A percentile compares a stretch with the other conserved stretches of the same genome.
phyloP scores from a whole-genome alignment of 768 basidiomycete species.

The Hortiboletus campestris region DNA sequence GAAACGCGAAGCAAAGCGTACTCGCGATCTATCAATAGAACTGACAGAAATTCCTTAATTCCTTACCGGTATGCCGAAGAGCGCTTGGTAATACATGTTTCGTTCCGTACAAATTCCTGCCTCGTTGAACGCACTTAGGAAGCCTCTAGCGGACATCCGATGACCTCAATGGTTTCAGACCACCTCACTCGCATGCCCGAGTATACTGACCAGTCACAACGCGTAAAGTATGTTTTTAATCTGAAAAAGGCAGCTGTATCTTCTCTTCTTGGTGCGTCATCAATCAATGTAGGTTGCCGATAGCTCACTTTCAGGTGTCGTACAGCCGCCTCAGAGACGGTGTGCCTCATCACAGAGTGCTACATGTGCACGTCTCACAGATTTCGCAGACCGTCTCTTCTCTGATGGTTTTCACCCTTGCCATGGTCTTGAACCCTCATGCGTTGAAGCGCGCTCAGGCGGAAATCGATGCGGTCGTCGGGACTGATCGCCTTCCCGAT shows the following conservation, averaged over 20 bases:
- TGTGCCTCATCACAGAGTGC: background rate
- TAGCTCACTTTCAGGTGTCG: background rate
- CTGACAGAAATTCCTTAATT: background rate
- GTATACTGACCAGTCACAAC: background rate
- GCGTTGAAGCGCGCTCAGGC: constrained; percentile 4
- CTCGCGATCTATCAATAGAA: background rate
- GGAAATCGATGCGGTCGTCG: background rate
- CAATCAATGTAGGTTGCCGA: background rate
- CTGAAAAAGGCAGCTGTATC: background rate
- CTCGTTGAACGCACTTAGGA: background rate
- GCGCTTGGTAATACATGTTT: background rate
- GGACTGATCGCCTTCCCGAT: background rate
- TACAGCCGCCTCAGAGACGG: background rate
- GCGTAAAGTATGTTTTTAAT: background rate
- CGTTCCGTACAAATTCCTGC: background rate
- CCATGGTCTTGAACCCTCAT: constrained; percentile 2
- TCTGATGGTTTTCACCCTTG: constrained; percentile 5
- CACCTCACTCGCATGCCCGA: background rate
- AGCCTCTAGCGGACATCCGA: background rate
- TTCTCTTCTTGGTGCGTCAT: background rate
- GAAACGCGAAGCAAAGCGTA: constrained; percentile 1
- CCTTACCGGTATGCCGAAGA: background rate
- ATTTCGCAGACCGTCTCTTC: background rate
- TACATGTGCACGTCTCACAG: background rate
- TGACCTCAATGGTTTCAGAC: background rate